Evolutionary conservation across 2,329 filamentous ascomycete species (phyloP), one percentile per base, ranked within the genome.

Genomic region (Penicillium sp.): DNA sequence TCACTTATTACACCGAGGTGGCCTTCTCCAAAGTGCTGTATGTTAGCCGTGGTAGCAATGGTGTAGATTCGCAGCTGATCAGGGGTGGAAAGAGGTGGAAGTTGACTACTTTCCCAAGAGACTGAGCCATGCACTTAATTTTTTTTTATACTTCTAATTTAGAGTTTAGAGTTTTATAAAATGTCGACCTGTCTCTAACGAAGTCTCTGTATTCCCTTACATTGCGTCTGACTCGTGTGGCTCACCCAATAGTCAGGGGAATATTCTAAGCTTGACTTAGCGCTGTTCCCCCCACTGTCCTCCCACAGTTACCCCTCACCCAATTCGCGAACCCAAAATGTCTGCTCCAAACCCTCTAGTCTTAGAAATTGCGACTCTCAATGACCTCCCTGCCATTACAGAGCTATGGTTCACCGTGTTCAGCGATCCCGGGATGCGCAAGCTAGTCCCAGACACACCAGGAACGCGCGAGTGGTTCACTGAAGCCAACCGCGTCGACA

Each of bases 1-100:
- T 72, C 44, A 69, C 59, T 33, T 76, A 75, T 51, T 75, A 68
- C 59, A 68, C 62, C 28, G 55, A 61, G n/a, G 63, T 63, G 10
- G 59, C 59, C 1, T 64, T 62, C 42, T 60, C 65, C 2, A 68
- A 68, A 58, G 55, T 63, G 19, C 48, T 69, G 40, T 65, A 61
- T 52, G 57, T 68, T 8, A 61, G 50, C 38, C 56, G 56, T 9
- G 65, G 65, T 0, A 38, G 31, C 25, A 56, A 63, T 19, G 64
- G 66, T 14, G 50, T 67, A 17, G 58, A 61, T 45, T 48, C 58
- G 51, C 58, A 55, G 35, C 44, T 64, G 40, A 62, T 66, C 17
- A 14, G 28, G 5, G 53, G 46, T 12, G 61, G 58, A 12, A 60
- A 61, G 50, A 51, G 28, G 7, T 66, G 61, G 63, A 52, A 56